Percentiles rank a stretch among this genome's conserved stretches.
phyloP scores from a whole-genome alignment of 176 grass and related monocot species.

The Carex parvula region DNA sequence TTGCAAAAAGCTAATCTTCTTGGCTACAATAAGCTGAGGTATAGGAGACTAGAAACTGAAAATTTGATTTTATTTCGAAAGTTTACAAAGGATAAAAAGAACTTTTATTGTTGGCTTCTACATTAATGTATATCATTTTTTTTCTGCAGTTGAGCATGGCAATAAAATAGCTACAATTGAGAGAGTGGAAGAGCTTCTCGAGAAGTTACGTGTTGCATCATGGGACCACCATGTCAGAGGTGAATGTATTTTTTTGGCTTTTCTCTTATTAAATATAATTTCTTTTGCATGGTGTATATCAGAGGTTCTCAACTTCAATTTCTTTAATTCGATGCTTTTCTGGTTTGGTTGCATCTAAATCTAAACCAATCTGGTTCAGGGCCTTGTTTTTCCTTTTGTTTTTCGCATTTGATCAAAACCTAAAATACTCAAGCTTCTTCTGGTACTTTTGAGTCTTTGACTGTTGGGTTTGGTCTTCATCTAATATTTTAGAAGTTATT shows the following conservation, averaged over 20 bases:
- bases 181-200: neutral
- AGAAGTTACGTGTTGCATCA: conserved; percentile 3
- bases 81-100: neutral
- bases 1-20: conserved; percentile 12
- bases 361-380: neutral
- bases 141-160: conserved; percentile 32
- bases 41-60: conserved; percentile 1
- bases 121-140: neutral
- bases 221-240: conserved; percentile 8
- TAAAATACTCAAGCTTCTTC: neutral
- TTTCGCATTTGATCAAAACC: neutral
- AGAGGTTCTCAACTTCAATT: neutral
- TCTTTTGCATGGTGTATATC: no score
- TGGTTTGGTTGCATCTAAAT: neutral
- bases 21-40: conserved; percentile 18
- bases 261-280: neutral
- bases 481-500: neutral
- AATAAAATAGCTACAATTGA: neutral
- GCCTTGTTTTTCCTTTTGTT: neutral
- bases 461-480: neutral
- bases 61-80: conserved; percentile 9
- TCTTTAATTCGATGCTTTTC: neutral
- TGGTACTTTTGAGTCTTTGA: neutral
- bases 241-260: conserved; percentile 7
- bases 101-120: neutral